Conservation (phyloP, 1,139 yeast species). For the Casaregolazyma lundiana region DNA sequence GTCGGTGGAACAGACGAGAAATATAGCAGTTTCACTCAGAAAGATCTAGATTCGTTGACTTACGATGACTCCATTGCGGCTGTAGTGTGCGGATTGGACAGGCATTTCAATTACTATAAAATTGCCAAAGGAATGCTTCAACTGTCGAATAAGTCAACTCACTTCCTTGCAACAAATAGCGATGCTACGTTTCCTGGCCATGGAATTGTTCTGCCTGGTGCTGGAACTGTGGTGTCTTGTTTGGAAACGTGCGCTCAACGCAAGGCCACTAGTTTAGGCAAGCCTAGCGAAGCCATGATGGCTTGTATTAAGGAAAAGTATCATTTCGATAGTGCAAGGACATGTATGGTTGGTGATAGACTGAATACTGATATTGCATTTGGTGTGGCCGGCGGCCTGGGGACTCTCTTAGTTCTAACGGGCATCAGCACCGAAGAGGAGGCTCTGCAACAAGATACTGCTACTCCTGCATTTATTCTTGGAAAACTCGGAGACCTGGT, state of each 20-base stretch:
- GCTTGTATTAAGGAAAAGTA: conserved; percentile 76
- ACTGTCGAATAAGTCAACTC: conserved; percentile 58
- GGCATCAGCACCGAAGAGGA: conserved; percentile 79
- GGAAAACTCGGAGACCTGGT: conserved; percentile 70
- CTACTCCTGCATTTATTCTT: conserved; percentile 65
- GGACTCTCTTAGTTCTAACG: conserved; percentile 78
- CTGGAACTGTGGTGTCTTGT: conserved; percentile 85
- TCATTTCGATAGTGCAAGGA: conserved; percentile 52
- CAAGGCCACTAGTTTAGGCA: conserved; percentile 78
- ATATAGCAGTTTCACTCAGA: conserved; percentile 26
- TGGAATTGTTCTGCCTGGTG: conserved; percentile 85
- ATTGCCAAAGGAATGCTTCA: conserved; percentile 80
- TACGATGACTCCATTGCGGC: conserved; percentile 77
- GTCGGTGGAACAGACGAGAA: conserved; percentile 65
- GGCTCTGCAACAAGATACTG: conserved; percentile 32
- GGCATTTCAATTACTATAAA: conserved; percentile 72
- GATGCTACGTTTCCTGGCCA: conserved; percentile 92
- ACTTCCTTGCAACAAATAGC: conserved; percentile 90
- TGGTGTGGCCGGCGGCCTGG: conserved; percentile 80
- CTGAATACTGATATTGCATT: conserved; percentile 91
- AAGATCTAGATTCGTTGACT: conserved; percentile 33
- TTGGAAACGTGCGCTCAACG: conserved; percentile 76
- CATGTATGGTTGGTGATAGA: conserved; percentile 94
- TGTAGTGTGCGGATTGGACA: conserved; percentile 83
- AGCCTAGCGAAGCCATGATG: conserved; percentile 88